phyloP scores from a whole-genome alignment of 2,329 filamentous ascomycete species.

The Trichoderma gracile region DNA sequence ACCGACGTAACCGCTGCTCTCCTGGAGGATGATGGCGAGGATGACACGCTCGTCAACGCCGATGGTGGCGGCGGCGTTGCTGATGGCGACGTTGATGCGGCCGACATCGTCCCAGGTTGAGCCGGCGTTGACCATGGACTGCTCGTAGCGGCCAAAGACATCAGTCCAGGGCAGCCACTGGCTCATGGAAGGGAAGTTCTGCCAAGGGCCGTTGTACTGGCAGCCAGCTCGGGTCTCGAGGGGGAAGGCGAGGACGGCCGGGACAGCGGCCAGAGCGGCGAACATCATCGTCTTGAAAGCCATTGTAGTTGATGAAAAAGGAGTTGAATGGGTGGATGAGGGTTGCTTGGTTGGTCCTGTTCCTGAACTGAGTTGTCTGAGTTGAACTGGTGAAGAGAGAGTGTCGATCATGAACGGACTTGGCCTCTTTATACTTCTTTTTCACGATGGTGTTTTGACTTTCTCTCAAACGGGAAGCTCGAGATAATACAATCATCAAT shows the following conservation, averaged over 20 bases:
- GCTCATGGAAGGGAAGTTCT: constrained; percentile 19
- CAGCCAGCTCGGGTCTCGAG: constrained; percentile 6
- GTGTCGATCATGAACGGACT: neutral
- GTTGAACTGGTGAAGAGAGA: constrained; percentile 1
- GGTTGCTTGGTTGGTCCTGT: neutral
- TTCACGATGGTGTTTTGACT: neutral
- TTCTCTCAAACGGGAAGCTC: constrained; percentile 13
- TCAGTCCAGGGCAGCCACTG: constrained; percentile 8
- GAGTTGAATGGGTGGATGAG: neutral
- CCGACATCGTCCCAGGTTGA: constrained; percentile 20
- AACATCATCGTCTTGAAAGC: constrained; percentile 18
- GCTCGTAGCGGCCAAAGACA: constrained; percentile 8
- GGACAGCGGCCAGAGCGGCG: constrained; percentile 21
- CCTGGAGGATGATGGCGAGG: constrained; percentile 21
- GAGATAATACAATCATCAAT: neutral
- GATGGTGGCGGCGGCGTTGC: constrained; percentile 4
- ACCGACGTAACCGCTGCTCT: constrained; percentile 12
- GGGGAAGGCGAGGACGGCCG: constrained; percentile 7
- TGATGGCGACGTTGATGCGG: constrained; percentile 21
- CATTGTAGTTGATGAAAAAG: constrained; percentile 5
- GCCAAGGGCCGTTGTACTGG: constrained; percentile 5
- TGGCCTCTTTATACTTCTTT: constrained; percentile 13
- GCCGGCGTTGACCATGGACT: constrained; percentile 20
- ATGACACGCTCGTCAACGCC: constrained; percentile 23
- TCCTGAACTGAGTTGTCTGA: constrained; percentile 1